Evolutionary conservation across 2,329 filamentous ascomycete species (phyloP), one percentile per base, ranked within the genome.

Genomic region (Sporothrix curviconia): DNA sequence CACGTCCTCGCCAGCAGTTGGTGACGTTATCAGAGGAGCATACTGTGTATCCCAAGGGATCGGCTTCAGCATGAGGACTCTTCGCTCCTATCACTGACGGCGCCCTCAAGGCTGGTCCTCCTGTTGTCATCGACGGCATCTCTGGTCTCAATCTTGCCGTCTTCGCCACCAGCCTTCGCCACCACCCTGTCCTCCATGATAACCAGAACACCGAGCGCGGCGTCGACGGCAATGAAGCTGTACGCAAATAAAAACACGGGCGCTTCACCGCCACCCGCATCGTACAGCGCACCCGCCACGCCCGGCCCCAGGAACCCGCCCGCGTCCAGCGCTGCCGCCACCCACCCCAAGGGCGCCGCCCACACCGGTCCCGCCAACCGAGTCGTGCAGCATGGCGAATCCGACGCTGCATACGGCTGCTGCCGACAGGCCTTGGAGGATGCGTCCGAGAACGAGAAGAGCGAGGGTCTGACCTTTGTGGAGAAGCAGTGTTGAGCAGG

Each of bases 261-360:
- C n/a, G n/a, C 44, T 14, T 36, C 43, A 32, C 60, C 56, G 4
- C 62, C 60, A 12, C 47, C 52, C 4, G 56, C 46, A 22, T 59
- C 49, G 37, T 59, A 63, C 32, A 62, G 52, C 4, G 59, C 25
- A 4, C 62, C 60, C n/a, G 59, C 59, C 6, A 61, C 3, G 22
- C 58, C 57, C 4, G 59, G 62, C 8, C 62, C 62, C 5, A 59
- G 42, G 32, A 62, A 55, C 3, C 59, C 47, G 12, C 62, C 62
- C 5, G 55, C 39, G 36, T 49, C 59, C 14, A 59, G 37, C 2
- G 57, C 57, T 9, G 61, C 59, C 22, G 59, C 55, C 8, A 55
- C 43, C 47, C 58, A 63, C 22, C 62, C 60, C n/a, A 46, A 60
- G 60, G 15, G 60, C 60, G 25, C 54, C 42, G 11, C 62, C 62